phyloP scores from a whole-genome alignment of 371 early-diverging fungal species.

The Parasitella parasitica region DNA sequence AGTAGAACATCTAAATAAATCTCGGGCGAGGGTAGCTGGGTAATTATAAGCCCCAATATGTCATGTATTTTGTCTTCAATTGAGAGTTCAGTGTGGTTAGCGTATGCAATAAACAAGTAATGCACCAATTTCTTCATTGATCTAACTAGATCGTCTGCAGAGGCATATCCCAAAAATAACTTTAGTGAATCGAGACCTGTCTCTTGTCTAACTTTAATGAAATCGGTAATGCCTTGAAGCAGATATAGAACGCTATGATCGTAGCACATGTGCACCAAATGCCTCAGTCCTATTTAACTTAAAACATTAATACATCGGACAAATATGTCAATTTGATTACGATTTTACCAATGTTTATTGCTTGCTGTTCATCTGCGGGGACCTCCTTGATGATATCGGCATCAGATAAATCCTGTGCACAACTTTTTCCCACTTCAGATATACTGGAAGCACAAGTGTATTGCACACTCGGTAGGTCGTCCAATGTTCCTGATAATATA shows the following conservation, averaged over 20 bases:
- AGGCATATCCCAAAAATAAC: conserved; percentile 14
- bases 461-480: conserved; percentile 23
- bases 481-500: conserved; percentile 23
- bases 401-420: conserved; percentile 27
- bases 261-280: conserved; percentile 34
- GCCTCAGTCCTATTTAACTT: conserved; percentile 18
- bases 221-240: conserved; percentile 18
- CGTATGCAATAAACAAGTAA: neutral
- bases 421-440: conserved; percentile 11
- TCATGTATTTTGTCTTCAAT: neutral
- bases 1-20: conserved; percentile 19
- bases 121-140: conserved; percentile 8
- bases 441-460: conserved; percentile 15
- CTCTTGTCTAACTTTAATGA: conserved; percentile 19
- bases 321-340: too few species aligned
- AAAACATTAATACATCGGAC: neutral
- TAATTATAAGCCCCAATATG: neutral
- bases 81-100: neutral
- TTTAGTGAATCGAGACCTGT: conserved; percentile 14
- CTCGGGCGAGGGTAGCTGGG: conserved; percentile 5
- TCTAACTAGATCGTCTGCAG: conserved; percentile 17
- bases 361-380: neutral
- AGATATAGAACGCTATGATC: conserved; percentile 17
- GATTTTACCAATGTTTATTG: conserved; percentile 5
- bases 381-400: conserved; percentile 21